A percentile compares a stretch with the other conserved stretches of the same genome.
These are phyloP conservation scores for Baorangia bicolor DNA, from an alignment of 768 basidiomycete genomes.

Conservation along the genomic window DNA sequence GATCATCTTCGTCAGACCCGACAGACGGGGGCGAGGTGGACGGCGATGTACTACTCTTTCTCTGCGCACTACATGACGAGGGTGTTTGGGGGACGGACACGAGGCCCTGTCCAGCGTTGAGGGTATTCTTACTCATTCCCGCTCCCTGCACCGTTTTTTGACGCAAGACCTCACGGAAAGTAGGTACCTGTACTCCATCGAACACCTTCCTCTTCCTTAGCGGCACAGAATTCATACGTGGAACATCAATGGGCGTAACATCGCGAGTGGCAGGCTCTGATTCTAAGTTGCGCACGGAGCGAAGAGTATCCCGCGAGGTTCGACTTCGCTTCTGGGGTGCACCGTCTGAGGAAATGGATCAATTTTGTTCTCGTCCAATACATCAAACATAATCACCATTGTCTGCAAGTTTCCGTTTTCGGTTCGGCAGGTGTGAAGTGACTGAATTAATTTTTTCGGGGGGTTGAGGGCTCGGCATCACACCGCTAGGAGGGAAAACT, in stretches of 20 bases:
- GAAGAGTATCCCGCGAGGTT: slow-evolving; percentile 12
- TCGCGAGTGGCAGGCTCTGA: slow-evolving; percentile 32
- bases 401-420: slow-evolving; percentile 14
- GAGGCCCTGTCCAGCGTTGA: not conserved
- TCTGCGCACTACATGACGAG: not conserved
- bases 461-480: not conserved
- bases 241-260: slow-evolving; percentile 18
- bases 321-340: slow-evolving; percentile 24
- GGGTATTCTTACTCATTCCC: not conserved
- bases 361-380: not conserved
- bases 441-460: not conserved
- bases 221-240: slow-evolving; percentile 26
- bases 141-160: slow-evolving; percentile 1
- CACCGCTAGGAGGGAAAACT: not conserved
- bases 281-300: slow-evolving; percentile 14
- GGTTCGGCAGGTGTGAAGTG: not conserved
- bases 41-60: not conserved
- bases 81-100: not conserved
- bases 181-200: slow-evolving; percentile 33
- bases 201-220: slow-evolving; percentile 23
- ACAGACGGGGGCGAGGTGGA: slow-evolving; percentile 1
- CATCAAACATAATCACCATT: slow-evolving; percentile 6
- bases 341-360: slow-evolving; percentile 15
- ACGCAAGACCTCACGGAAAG: slow-evolving; percentile 17
- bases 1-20: slow-evolving; percentile 21